phyloP scores from a whole-genome alignment of 495 filamentous ascomycete genomes.

The Penicillium mononematosum region DNA sequence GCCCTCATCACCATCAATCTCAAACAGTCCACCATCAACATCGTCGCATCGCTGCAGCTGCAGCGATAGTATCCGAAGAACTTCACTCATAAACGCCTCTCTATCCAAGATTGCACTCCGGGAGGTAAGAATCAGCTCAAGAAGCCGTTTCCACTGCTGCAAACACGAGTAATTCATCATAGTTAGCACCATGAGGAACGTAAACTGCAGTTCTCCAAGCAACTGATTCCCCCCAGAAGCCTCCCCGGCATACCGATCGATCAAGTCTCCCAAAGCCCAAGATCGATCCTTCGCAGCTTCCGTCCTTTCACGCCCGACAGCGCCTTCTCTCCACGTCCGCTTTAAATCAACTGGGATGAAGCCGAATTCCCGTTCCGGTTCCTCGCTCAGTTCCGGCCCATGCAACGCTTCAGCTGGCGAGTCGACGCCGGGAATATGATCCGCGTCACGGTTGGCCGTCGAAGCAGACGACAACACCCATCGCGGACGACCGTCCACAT shows the following conservation, averaged over 20 bases:
- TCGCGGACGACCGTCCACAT: conserved; percentile 40
- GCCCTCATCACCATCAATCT: conserved; percentile 52
- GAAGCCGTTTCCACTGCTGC: conserved; percentile 82
- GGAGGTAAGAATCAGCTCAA: conserved; percentile 70
- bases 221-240: conserved; percentile 45
- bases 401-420: conserved; percentile 13
- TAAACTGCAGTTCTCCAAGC: conserved; percentile 84
- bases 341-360: conserved; percentile 52
- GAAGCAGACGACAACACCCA: conserved; percentile 51
- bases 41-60: conserved; percentile 73
- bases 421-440: conserved; percentile 52
- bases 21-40: conserved; percentile 60
- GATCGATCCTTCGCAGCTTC: conserved; percentile 68
- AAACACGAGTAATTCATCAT: conserved; percentile 83
- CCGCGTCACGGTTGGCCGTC: conserved; percentile 43
- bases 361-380: conserved; percentile 43
- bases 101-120: conserved; percentile 54
- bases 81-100: conserved; percentile 56
- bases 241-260: conserved; percentile 33
- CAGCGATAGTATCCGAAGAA: conserved; percentile 62
- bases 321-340: conserved; percentile 66
- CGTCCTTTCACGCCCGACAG: conserved; percentile 69
- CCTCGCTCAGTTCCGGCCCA: conserved; percentile 12
- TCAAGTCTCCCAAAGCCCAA: conserved; percentile 62
- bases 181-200: conserved; percentile 76